phyloP scores from a whole-genome alignment of 2,329 filamentous ascomycete genomes.

The Nannizziopsis barbatae region DNA sequence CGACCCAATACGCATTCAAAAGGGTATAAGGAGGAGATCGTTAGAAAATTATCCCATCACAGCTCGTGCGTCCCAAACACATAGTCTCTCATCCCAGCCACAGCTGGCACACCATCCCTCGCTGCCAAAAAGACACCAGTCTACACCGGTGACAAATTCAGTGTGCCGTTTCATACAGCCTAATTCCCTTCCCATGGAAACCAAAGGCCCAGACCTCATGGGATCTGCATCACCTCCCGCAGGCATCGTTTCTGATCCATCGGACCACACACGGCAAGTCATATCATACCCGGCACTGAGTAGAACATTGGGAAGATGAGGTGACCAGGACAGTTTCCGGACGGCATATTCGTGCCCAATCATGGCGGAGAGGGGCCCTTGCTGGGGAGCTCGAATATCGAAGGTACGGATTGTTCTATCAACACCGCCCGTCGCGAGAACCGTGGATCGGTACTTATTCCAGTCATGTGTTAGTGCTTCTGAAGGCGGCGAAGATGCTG shows the following conservation, averaged over 20 bases:
- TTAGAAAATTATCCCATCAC: conserved; percentile 38
- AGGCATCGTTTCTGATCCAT: conserved; percentile 46
- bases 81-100: conserved; percentile 83
- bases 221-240: conserved; percentile 27
- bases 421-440: conserved; percentile 81
- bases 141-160: conserved; percentile 89
- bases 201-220: conserved; percentile 31
- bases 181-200: conserved; percentile 54
- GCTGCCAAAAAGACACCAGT: conserved; percentile 94
- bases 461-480: conserved; percentile 94
- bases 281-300: conserved; percentile 93
- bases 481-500: conserved; percentile 46
- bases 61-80: conserved; percentile 80
- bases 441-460: conserved; percentile 88
- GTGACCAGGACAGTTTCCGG: conserved; percentile 76
- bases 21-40: neutral
- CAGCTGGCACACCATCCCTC: conserved; percentile 93
- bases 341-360: conserved; percentile 86
- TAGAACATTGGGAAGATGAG: conserved; percentile 79
- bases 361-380: conserved; percentile 62
- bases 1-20: too few species aligned
- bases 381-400: conserved; percentile 66
- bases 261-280: conserved; percentile 89
- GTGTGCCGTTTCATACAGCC: conserved; percentile 87
- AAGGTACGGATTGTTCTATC: conserved; percentile 81